A percentile compares a stretch with the other conserved stretches of the same genome.
Conservation (phyloP, 2,329 filamentous ascomycete species). For the Ophiostoma montium region DNA sequence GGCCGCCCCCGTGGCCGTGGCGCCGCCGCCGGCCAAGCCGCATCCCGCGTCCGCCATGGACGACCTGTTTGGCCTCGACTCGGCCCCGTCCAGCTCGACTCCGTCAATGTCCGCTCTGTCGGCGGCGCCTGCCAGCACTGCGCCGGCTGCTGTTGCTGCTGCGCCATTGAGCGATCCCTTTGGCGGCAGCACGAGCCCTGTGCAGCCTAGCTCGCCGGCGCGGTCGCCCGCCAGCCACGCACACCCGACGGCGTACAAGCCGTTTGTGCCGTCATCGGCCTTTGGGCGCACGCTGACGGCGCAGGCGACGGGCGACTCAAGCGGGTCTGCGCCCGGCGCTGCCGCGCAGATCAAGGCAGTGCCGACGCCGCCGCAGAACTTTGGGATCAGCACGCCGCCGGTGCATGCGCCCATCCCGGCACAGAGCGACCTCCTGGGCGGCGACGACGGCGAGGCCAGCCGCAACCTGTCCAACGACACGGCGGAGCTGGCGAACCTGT, state of each 20-base stretch:
- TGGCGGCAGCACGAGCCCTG: conserved; percentile 31
- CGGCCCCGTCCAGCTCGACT: conserved; percentile 33
- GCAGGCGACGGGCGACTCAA: conserved; percentile 57
- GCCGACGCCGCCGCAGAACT: neutral
- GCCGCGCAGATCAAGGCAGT: conserved; percentile 15
- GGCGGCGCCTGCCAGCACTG: conserved; percentile 13
- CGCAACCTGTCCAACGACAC: conserved; percentile 82
- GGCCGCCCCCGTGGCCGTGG: conserved; percentile 16
- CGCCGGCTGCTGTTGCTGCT: conserved; percentile 44
- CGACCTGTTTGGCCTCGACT: conserved; percentile 85
- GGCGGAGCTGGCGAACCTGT: conserved; percentile 85
- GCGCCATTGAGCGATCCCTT: conserved; percentile 48
- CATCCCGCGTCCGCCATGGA: conserved; percentile 60
- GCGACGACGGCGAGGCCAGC: conserved; percentile 78
- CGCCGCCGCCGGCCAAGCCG: conserved; percentile 13
- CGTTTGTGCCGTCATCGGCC: conserved; percentile 81
- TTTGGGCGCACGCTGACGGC: conserved; percentile 75
- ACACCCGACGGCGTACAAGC: conserved; percentile 56
- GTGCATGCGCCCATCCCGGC: neutral
- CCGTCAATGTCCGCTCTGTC: conserved; percentile 22
- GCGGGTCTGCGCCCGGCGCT: conserved; percentile 29
- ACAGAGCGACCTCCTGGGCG: conserved; percentile 73
- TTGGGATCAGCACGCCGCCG: neutral
- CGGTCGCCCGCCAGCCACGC: conserved; percentile 32
- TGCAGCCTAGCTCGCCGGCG: conserved; percentile 39